Evolutionary conservation across 306 rosid species (phyloP).

Genomic region (Glycine soja): DNA sequence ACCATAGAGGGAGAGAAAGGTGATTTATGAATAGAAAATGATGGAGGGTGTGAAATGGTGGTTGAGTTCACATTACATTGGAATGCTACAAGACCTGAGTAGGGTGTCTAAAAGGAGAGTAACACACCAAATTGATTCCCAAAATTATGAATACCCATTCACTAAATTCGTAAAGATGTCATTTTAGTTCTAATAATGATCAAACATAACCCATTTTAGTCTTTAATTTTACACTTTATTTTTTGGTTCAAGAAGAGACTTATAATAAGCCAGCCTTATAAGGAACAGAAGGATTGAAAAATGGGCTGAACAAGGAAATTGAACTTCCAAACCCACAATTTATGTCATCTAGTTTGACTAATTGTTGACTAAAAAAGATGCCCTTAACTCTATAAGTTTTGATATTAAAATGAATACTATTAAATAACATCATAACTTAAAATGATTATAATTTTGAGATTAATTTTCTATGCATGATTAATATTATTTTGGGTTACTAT

Average conservation of each 20-base stretch:
- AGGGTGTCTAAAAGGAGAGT: not conserved
- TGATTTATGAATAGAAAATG: not conserved
- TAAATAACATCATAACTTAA: not conserved
- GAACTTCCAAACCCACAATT: not conserved
- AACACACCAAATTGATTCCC: not conserved
- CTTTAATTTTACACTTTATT: not conserved
- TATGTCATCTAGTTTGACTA: not conserved
- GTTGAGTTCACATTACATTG: constrained; percentile 51
- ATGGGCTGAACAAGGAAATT: not conserved
- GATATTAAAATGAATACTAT: not conserved
- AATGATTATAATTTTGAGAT: not conserved
- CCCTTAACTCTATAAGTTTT: not conserved
- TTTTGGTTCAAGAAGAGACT: not conserved
- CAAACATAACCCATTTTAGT: not conserved
- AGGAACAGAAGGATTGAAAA: not conserved
- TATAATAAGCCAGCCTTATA: not conserved
- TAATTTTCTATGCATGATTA: no score
- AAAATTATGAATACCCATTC: not conserved
- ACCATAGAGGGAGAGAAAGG: not conserved
- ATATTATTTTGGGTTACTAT: no score
- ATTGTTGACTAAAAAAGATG: not conserved
- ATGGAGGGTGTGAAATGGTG: constrained; percentile 43
- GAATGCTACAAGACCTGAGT: not conserved
- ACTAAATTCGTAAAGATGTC: not conserved
- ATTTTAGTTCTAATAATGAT: not conserved